Conservation (phyloP, 305 asterid genomes). For the Petunia hybrid region DNA sequence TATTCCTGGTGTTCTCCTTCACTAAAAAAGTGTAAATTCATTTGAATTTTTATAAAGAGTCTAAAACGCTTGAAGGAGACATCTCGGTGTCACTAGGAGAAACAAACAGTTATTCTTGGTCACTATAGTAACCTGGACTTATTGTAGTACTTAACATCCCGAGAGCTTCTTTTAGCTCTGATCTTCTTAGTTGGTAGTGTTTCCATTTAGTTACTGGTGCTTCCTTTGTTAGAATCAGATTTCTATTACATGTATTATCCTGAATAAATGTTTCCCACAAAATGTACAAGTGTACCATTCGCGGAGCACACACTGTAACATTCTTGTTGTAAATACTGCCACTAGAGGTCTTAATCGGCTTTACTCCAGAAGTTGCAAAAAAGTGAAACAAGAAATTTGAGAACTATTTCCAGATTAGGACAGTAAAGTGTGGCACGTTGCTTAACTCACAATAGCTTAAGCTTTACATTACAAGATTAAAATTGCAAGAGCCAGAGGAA, state of each 20-base stretch:
- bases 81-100: no score
- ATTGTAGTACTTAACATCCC: neutral
- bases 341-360: no score
- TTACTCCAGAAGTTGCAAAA: no score
- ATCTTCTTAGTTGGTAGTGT: no score
- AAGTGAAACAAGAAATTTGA: no score
- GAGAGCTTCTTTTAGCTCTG: neutral
- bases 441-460: neutral
- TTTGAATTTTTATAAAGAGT: no score
- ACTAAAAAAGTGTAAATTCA: no score
- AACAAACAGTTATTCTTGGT: no score
- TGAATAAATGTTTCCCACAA: neutral
- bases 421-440: neutral
- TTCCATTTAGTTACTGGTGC: neutral
- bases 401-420: neutral
- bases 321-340: no score
- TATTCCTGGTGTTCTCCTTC: no score
- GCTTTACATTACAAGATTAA: neutral
- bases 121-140: no score
- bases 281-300: neutral
- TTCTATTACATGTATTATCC: neutral
- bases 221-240: neutral
- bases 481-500: neutral
- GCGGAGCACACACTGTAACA: neutral
- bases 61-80: no score